Percentiles rank a stretch among this genome's conserved stretches.
Evolutionary conservation across 2,329 filamentous ascomycete species (phyloP).

Genomic region (Didymella sp.): DNA sequence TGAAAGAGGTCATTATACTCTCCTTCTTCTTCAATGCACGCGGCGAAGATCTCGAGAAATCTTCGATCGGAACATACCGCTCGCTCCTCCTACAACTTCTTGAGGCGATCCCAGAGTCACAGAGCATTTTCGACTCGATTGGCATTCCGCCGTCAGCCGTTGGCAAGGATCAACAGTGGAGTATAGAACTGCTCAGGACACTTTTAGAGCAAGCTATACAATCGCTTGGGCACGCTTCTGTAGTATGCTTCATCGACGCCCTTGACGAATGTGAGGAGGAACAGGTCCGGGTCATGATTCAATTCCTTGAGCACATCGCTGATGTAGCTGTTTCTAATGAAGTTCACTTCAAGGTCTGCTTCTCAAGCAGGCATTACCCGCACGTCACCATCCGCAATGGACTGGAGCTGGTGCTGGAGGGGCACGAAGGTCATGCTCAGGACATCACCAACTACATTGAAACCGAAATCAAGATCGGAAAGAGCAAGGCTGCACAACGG

Average conservation of each 20-base stretch:
- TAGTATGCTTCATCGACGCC: conserved; percentile 51
- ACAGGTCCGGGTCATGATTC: conserved; percentile 54
- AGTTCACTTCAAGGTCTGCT: conserved; percentile 3
- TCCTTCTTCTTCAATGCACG: conserved; percentile 42
- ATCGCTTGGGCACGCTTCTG: conserved; percentile 18
- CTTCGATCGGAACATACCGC: conserved; percentile 32
- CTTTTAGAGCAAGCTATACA: conserved; percentile 30
- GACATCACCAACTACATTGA: conserved; percentile 46
- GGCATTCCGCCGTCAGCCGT: conserved; percentile 7
- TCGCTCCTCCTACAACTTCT: conserved; percentile 39
- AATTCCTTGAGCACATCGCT: conserved; percentile 53
- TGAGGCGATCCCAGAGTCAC: conserved; percentile 18
- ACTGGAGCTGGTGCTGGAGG: conserved; percentile 47
- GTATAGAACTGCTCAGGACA: conserved; percentile 17
- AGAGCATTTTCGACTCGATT: conserved; percentile 12
- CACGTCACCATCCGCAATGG: conserved; percentile 45
- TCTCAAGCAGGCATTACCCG: conserved; percentile 54
- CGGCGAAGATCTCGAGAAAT: conserved; percentile 30
- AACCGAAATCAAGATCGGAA: conserved; percentile 31
- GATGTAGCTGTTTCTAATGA: conserved; percentile 27
- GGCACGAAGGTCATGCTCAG: conserved; percentile 44
- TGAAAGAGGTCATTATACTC: conserved; percentile 13
- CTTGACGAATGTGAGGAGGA: conserved; percentile 59
- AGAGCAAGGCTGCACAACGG: conserved; percentile 22
- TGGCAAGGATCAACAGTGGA: conserved; percentile 22